A percentile compares a stretch with the other conserved stretches of the same genome.
phyloP scores from a whole-genome alignment of 2,329 filamentous ascomycete genomes.

The Claviceps arundinis region DNA sequence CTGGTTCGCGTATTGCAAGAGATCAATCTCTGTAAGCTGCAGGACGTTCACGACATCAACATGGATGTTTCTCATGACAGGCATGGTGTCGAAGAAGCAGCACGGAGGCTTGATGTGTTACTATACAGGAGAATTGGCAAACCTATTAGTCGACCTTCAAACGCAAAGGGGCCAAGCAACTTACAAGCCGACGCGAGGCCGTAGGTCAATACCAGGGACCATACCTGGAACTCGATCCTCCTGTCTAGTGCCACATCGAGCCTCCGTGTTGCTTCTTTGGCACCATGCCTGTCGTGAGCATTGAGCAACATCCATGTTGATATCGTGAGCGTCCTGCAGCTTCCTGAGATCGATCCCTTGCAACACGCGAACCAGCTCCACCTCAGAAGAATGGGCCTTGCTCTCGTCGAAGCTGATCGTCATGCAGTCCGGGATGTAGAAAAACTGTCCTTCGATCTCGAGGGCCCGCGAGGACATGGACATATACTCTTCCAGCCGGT shows the following conservation, averaged over 20 bases:
- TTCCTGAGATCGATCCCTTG: slow-evolving; percentile 64
- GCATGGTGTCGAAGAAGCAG: slow-evolving; percentile 60
- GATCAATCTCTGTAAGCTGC: slow-evolving; percentile 59
- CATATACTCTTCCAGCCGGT: slow-evolving; percentile 85
- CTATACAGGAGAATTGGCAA: slow-evolving; percentile 46
- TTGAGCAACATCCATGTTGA: slow-evolving; percentile 74
- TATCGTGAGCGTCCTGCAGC: slow-evolving; percentile 58
- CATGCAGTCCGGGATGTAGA: slow-evolving; percentile 89
- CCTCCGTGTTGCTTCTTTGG: slow-evolving; percentile 53
- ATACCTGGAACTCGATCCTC: slow-evolving; percentile 27
- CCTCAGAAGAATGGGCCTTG: slow-evolving; percentile 62
- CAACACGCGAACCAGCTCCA: slow-evolving; percentile 55
- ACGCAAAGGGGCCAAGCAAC: slow-evolving; percentile 60
- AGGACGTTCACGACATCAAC: slow-evolving; percentile 64
- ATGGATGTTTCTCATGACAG: slow-evolving; percentile 71
- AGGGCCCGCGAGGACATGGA: slow-evolving; percentile 78
- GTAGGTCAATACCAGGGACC: slow-evolving; percentile 51
- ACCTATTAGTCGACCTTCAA: slow-evolving; percentile 63
- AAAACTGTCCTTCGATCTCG: slow-evolving; percentile 76
- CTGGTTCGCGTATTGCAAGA: slow-evolving; percentile 56
- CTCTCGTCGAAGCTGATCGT: slow-evolving; percentile 79
- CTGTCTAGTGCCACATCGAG: slow-evolving; percentile 28
- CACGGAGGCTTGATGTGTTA: slow-evolving; percentile 43
- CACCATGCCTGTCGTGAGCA: slow-evolving; percentile 61
- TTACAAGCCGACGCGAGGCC: slow-evolving; percentile 56